These are phyloP conservation scores for Claviceps pusilla DNA, from an alignment of 2,329 filamentous ascomycete species.

Conservation along the genomic window DNA sequence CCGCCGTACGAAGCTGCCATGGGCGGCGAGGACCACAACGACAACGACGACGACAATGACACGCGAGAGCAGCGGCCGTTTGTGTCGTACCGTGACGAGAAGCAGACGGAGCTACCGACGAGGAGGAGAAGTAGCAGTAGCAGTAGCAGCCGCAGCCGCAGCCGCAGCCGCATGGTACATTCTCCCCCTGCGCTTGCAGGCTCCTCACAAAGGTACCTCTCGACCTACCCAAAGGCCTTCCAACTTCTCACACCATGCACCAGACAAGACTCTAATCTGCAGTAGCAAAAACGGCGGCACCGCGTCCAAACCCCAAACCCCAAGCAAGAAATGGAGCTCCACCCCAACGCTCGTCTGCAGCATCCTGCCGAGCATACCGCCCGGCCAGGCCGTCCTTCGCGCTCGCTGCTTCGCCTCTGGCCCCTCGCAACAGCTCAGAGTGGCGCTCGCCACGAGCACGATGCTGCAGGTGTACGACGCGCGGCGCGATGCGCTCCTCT, in stretches of 20 bases:
- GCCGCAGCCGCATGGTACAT: too few species aligned
- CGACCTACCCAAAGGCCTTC: too few species aligned
- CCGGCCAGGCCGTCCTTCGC: neutral
- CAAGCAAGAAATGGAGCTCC: constrained; percentile 1
- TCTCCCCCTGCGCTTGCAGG: too few species aligned
- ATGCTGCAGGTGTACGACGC: constrained; percentile 4
- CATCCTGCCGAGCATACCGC: constrained; percentile 3
- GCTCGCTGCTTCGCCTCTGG: constrained; percentile 1
- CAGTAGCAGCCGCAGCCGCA: too few species aligned
- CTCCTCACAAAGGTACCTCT: neutral
- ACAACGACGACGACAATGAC: neutral
- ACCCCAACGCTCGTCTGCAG: neutral
- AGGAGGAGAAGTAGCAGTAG: neutral
- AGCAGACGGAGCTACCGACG: neutral
- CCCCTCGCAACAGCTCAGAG: neutral
- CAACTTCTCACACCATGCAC: too few species aligned
- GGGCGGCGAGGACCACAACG: neutral
- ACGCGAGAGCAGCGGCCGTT: neutral
- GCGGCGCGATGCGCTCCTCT: constrained; percentile 2
- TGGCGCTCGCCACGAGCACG: constrained; percentile 1
- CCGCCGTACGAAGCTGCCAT: neutral
- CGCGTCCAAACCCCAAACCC: neutral
- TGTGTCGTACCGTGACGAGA: neutral
- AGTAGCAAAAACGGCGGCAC: neutral
- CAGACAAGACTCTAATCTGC: too few species aligned